These are phyloP conservation scores for Takashimella koratensis DNA, from an alignment of 1,284 basidiomycete genomes.

Conservation along the genomic window DNA sequence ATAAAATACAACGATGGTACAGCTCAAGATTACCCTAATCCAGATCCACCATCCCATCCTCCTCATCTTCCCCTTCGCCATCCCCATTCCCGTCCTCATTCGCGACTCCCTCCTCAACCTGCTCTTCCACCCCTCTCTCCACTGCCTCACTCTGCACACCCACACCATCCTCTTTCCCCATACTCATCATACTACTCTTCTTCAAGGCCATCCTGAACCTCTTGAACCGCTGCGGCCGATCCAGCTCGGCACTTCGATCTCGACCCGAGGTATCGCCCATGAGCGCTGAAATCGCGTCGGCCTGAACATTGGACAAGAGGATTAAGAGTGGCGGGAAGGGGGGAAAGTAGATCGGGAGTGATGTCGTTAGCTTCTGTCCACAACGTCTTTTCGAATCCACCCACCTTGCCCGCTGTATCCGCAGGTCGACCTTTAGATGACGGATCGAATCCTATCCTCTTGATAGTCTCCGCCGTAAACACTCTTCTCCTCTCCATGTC, in stretches of 20 bases:
- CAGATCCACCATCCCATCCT: constrained; percentile 28
- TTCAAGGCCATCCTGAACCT: constrained; percentile 5
- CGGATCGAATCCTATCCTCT: constrained; percentile 47
- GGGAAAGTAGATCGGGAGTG: neutral
- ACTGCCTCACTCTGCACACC: neutral
- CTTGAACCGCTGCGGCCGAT: too few relatives aligned
- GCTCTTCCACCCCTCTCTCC: neutral
- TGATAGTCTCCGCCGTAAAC: constrained; percentile 42
- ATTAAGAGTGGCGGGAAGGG: neutral
- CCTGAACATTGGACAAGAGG: constrained; percentile 7
- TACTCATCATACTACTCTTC: constrained; percentile 1
- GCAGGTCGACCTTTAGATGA: constrained; percentile 16
- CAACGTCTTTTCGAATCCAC: constrained; percentile 2
- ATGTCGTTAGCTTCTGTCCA: neutral
- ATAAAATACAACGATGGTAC: too few relatives aligned
- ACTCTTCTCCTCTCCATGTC: constrained; percentile 35
- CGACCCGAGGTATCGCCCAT: constrained; percentile 8
- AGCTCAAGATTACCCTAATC: too few relatives aligned
- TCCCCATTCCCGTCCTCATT: too few relatives aligned
- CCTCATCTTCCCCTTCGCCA: constrained; percentile 2
- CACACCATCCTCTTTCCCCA: constrained; percentile 6
- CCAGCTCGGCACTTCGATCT: constrained; percentile 5
- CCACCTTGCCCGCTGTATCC: constrained; percentile 23
- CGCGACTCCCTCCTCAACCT: neutral
- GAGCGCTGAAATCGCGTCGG: constrained; percentile 15